Percentiles rank a stretch among this genome's conserved stretches.
These are phyloP conservation scores for Fragaria vesca DNA, from an alignment of 306 rosid species.

Conservation along the genomic window DNA sequence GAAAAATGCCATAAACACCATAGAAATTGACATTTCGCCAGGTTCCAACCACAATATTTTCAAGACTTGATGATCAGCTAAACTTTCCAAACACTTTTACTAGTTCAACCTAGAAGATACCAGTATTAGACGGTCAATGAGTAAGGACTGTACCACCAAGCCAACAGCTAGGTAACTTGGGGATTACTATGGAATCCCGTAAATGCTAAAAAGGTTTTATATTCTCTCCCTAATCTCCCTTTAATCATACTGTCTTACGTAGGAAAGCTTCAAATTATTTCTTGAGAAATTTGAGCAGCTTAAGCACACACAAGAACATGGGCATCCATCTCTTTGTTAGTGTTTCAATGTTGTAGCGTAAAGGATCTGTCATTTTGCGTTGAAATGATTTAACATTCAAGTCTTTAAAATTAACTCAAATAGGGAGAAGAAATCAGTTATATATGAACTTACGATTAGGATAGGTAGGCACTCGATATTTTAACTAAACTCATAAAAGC, in stretches of 20 bases:
- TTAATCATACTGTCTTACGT: neutral
- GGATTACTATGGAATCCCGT: neutral
- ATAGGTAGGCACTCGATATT: too few species aligned
- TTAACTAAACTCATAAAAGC: too few species aligned
- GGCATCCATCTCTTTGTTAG: too few species aligned
- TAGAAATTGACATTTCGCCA: neutral
- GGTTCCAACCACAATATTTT: neutral
- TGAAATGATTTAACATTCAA: too few species aligned
- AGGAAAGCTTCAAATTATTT: neutral
- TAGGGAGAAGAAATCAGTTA: too few species aligned
- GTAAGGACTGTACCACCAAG: neutral
- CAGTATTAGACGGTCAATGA: neutral
- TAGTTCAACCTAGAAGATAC: neutral
- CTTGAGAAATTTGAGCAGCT: neutral
- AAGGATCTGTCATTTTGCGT: too few species aligned
- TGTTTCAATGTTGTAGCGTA: too few species aligned
- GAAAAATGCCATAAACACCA: neutral
- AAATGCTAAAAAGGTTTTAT: neutral
- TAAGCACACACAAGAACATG: neutral
- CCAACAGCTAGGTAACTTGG: neutral
- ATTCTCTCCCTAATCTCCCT: neutral
- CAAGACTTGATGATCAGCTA: neutral
- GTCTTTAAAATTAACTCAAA: too few species aligned
- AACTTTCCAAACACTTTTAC: neutral
- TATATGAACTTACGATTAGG: too few species aligned